These are phyloP conservation scores for Monosporozyma aquatica DNA, from an alignment of 805 yeast genomes.

Conservation along the genomic window DNA sequence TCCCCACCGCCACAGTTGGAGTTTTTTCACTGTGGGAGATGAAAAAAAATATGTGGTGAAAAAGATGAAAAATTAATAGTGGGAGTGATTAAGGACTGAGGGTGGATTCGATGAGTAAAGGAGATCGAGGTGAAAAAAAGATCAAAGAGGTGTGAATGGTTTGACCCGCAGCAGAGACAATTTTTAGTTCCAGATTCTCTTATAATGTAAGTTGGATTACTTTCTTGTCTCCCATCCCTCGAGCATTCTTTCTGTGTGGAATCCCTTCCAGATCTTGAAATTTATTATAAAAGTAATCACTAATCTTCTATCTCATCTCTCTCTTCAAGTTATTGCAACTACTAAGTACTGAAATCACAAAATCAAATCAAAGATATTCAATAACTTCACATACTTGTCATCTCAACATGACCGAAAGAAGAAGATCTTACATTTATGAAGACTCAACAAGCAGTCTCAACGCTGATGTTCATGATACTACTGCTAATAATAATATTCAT, in stretches of 20 bases:
- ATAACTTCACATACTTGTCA: background rate
- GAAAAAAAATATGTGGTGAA: background rate
- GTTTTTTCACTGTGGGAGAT: background rate
- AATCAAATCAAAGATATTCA: background rate
- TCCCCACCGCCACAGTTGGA: background rate
- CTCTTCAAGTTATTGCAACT: background rate
- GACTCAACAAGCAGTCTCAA: background rate
- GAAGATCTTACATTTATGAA: background rate
- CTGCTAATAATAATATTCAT: background rate
- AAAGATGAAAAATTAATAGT: background rate
- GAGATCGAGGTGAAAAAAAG: too few relatives aligned
- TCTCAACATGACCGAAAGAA: conserved; percentile 6
- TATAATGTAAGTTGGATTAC: background rate
- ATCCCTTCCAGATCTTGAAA: background rate
- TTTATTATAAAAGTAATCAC: background rate
- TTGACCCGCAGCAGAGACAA: too few relatives aligned
- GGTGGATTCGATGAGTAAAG: too few relatives aligned
- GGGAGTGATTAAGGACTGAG: too few relatives aligned
- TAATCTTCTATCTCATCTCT: background rate
- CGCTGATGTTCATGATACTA: too few relatives aligned
- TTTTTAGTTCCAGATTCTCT: background rate
- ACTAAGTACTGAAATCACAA: background rate
- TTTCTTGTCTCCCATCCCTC: background rate
- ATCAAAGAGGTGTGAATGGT: too few relatives aligned
- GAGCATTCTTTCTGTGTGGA: too few relatives aligned